phyloP scores from a whole-genome alignment of 1,139 yeast species.

The Pichia sp. region DNA sequence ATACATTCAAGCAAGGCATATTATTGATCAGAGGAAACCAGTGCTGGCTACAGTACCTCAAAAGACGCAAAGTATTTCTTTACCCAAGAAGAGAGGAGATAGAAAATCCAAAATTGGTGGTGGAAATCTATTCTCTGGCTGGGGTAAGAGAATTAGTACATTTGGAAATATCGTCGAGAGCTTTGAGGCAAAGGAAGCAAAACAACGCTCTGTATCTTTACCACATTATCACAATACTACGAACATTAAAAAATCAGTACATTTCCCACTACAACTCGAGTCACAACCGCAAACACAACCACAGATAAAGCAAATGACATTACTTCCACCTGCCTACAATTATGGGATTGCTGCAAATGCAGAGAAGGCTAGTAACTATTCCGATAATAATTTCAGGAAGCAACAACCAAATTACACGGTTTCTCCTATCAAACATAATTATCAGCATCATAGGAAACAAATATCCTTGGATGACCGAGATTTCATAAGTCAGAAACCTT shows the following conservation, averaged over 20 bases:
- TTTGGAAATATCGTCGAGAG: neutral
- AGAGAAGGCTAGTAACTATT: no score
- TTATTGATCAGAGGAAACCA: neutral
- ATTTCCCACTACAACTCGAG: no score
- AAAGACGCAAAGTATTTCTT: neutral
- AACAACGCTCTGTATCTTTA: conserved; percentile 4
- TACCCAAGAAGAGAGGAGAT: conserved; percentile 1
- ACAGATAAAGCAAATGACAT: no score
- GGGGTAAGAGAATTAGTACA: conserved; percentile 12
- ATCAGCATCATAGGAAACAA: no score
- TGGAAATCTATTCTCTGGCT: neutral
- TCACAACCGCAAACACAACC: no score
- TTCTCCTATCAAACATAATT: no score
- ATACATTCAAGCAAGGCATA: neutral
- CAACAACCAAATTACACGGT: no score
- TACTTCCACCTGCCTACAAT: no score
- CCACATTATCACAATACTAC: neutral
- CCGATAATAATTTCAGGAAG: no score
- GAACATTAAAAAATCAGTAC: neutral
- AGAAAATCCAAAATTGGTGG: neutral
- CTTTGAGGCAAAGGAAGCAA: neutral
- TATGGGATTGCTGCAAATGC: no score
- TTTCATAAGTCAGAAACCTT: no score
- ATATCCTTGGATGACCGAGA: no score
- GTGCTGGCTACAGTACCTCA: neutral